A percentile compares a stretch with the other conserved stretches of the same genome.
These are phyloP conservation scores for Cladorrhinum samala DNA, from an alignment of 495 filamentous ascomycete species.

Conservation along the genomic window DNA sequence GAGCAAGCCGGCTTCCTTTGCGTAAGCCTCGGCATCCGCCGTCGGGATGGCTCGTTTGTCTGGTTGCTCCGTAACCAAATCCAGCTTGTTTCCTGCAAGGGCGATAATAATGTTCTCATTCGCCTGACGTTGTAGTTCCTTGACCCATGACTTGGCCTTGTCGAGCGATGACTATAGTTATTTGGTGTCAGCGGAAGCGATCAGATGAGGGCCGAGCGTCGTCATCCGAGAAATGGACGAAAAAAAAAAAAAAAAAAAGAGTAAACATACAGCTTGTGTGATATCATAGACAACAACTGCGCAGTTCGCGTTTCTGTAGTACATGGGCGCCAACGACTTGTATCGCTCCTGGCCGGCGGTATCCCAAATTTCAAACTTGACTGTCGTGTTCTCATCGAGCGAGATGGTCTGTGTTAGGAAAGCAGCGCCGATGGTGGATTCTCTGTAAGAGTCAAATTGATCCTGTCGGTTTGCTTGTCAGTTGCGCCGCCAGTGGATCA, in stretches of 20 bases:
- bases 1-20: constrained; percentile 81
- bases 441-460: constrained; percentile 99
- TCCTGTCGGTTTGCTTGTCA: constrained; percentile 53
- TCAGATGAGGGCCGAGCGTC: neutral
- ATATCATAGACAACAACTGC: constrained; percentile 99
- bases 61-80: constrained; percentile 82
- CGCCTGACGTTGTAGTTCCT: constrained; percentile 95
- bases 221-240: neutral
- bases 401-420: constrained; percentile 99
- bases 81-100: constrained; percentile 93
- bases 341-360: constrained; percentile 97
- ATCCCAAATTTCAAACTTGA: constrained; percentile 99
- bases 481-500: neutral
- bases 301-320: constrained; percentile 98
- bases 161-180: constrained; percentile 74
- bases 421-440: constrained; percentile 97
- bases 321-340: constrained; percentile 98
- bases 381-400: constrained; percentile 92
- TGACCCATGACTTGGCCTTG: constrained; percentile 99
- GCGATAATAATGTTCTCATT: constrained; percentile 99
- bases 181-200: constrained; percentile 1
- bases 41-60: constrained; percentile 88
- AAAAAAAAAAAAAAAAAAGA: neutral
- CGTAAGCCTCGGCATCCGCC: constrained; percentile 90
- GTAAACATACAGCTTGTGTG: constrained; percentile 79